A percentile compares a stretch with the other conserved stretches of the same genome.
phyloP scores from a whole-genome alignment of 2,329 filamentous ascomycete genomes.

The Mycosphaerelloides madeirae region DNA sequence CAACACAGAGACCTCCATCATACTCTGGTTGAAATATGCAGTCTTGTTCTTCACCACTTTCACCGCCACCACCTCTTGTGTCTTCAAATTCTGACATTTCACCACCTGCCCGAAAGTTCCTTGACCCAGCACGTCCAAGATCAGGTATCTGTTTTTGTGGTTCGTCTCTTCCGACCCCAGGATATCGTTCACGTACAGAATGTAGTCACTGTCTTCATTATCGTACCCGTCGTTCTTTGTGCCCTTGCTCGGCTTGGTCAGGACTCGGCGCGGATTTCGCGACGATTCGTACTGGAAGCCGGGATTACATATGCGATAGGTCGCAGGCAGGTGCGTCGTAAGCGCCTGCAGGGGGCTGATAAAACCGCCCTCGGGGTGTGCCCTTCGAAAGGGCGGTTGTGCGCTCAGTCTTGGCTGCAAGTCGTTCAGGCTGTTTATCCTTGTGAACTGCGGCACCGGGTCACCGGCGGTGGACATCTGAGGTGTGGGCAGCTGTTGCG shows the following conservation, averaged over 20 bases:
- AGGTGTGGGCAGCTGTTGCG: conserved; percentile 19
- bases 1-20: conserved; percentile 99
- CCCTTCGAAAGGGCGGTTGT: conserved; percentile 86
- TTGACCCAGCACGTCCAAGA: conserved; percentile 92
- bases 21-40: conserved; percentile 99
- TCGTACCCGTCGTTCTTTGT: conserved; percentile 98
- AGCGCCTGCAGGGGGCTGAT: conserved; percentile 96
- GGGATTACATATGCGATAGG: conserved; percentile 97
- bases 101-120: conserved; percentile 98
- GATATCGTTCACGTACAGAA: conserved; percentile 98
- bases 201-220: conserved; percentile 98
- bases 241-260: conserved; percentile 98
- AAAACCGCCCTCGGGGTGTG: conserved; percentile 94
- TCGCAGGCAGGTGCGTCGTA: conserved; percentile 86
- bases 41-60: conserved; percentile 99
- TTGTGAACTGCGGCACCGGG: conserved; percentile 81
- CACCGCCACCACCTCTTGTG: conserved; percentile 95
- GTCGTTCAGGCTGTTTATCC: conserved; percentile 66
- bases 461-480: conserved; percentile 30
- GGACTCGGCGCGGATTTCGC: conserved; percentile 85
- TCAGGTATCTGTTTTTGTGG: conserved; percentile 98
- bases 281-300: conserved; percentile 98
- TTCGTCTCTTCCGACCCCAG: conserved; percentile 95
- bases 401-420: conserved; percentile 76
- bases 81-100: conserved; percentile 97